Conservation (phyloP, 2,329 filamentous ascomycete genomes). For the Clarireedia paspali region DNA sequence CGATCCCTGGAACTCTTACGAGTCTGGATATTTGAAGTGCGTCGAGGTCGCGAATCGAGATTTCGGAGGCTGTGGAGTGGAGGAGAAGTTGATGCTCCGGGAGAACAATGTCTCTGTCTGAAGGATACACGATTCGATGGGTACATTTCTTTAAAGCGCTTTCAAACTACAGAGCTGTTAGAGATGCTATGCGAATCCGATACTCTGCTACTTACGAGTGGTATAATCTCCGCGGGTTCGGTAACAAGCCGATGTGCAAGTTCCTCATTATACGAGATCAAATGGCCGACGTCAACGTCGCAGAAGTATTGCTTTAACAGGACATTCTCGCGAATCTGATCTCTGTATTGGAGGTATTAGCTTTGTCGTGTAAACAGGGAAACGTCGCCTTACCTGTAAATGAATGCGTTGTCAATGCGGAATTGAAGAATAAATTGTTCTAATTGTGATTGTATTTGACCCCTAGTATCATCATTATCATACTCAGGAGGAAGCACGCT, state of each 20-base stretch:
- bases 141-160: slow-evolving; percentile 83
- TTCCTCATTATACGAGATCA: slow-evolving; percentile 95
- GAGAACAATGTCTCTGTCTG: slow-evolving; percentile 55
- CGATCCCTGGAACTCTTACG: slow-evolving; percentile 94
- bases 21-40: slow-evolving; percentile 88
- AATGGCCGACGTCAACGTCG: slow-evolving; percentile 89
- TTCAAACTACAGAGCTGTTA: slow-evolving; percentile 61
- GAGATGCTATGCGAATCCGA: not conserved
- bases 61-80: slow-evolving; percentile 83
- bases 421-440: slow-evolving; percentile 92
- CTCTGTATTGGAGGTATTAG: slow-evolving; percentile 47
- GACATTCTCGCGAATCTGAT: slow-evolving; percentile 92
- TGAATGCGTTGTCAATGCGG: slow-evolving; percentile 85
- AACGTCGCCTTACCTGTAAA: slow-evolving; percentile 66
- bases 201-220: slow-evolving; percentile 54
- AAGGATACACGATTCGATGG: slow-evolving; percentile 85
- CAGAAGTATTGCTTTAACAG: slow-evolving; percentile 91
- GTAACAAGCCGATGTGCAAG: slow-evolving; percentile 83
- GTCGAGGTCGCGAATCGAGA: slow-evolving; percentile 89
- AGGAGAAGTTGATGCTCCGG: slow-evolving; percentile 92
- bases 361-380: not conserved
- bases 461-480: slow-evolving; percentile 55
- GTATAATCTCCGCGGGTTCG: slow-evolving; percentile 87
- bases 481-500: slow-evolving; percentile 68
- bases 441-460: slow-evolving; percentile 69